Conservation (phyloP, 805 yeast genomes). For the Jamesozyma rosinii region DNA sequence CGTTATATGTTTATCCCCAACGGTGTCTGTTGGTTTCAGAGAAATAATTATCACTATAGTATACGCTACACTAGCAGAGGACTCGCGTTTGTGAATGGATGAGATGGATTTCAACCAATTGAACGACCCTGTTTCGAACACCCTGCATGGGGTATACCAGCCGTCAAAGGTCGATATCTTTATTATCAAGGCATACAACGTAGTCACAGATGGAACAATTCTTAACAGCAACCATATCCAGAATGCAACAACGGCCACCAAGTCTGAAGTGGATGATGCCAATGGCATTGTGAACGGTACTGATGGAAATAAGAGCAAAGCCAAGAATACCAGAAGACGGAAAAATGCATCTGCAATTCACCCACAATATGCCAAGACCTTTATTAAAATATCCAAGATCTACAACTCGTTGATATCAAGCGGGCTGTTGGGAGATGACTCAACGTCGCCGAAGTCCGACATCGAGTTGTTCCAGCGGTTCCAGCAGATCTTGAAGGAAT, state of each 20-base stretch:
- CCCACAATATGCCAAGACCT: constrained; percentile 18
- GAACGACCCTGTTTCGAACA: background rate
- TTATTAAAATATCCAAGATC: constrained; percentile 24
- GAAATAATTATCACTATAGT: background rate
- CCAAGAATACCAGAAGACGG: background rate
- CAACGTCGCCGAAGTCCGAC: constrained; percentile 28
- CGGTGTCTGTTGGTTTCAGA: background rate
- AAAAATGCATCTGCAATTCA: constrained; percentile 5
- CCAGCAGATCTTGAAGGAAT: constrained; percentile 29
- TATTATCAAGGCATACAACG: constrained; percentile 19
- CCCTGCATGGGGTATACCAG: constrained; percentile 7
- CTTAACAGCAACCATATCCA: constrained; percentile 16
- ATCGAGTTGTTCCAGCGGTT: constrained; percentile 29
- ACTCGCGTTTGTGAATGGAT: background rate
- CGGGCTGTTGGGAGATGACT: constrained; percentile 22
- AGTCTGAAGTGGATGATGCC: background rate
- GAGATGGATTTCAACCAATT: constrained; percentile 2
- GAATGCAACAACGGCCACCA: constrained; percentile 7
- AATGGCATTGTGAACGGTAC: constrained; percentile 1
- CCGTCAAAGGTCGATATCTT: constrained; percentile 21
- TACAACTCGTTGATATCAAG: constrained; percentile 23
- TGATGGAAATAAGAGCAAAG: background rate
- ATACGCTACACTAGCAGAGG: no score
- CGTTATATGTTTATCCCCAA: no score
- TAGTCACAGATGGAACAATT: constrained; percentile 15